Evolutionary conservation across 1,139 yeast species (phyloP).

Genomic region (Suhomyces terraborum): DNA sequence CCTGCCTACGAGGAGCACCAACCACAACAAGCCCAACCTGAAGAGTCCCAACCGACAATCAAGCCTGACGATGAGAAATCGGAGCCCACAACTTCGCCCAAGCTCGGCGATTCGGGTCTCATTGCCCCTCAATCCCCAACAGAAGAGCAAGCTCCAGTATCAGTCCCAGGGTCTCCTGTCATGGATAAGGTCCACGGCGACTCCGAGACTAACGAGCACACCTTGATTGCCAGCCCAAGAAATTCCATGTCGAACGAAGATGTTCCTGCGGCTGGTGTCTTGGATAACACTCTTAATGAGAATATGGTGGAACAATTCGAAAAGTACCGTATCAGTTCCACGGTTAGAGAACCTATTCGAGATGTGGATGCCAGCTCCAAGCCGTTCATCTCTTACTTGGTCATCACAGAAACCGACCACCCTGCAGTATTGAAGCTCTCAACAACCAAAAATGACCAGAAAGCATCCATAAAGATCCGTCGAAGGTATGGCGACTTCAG

Average conservation of each 20-base stretch:
- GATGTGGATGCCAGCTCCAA: conserved; percentile 76
- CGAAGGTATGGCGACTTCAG: conserved; percentile 84
- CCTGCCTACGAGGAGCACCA: conserved; percentile 3
- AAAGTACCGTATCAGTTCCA: conserved; percentile 35
- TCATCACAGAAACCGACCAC: conserved; percentile 61
- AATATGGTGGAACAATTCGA: conserved; percentile 18
- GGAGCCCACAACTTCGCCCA: neutral
- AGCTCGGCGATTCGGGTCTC: neutral
- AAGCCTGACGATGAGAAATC: neutral
- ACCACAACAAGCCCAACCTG: neutral
- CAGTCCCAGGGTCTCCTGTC: neutral
- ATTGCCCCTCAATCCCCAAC: neutral
- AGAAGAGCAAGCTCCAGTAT: neutral
- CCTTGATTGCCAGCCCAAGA: conserved; percentile 3
- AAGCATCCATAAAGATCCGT: conserved; percentile 57
- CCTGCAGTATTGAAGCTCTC: conserved; percentile 43
- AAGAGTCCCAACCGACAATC: neutral
- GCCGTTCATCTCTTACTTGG: conserved; percentile 77
- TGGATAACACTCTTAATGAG: neutral
- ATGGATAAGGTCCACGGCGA: conserved; percentile 1
- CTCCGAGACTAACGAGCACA: conserved; percentile 3
- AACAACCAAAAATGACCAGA: conserved; percentile 17
- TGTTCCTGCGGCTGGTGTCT: neutral
- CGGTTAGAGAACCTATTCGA: conserved; percentile 73
- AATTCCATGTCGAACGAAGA: conserved; percentile 1